Percentiles rank a stretch among this genome's conserved stretches.
These are phyloP conservation scores for Durio zibethinus DNA, from an alignment of 345 rosid genomes.

Conservation along the genomic window DNA sequence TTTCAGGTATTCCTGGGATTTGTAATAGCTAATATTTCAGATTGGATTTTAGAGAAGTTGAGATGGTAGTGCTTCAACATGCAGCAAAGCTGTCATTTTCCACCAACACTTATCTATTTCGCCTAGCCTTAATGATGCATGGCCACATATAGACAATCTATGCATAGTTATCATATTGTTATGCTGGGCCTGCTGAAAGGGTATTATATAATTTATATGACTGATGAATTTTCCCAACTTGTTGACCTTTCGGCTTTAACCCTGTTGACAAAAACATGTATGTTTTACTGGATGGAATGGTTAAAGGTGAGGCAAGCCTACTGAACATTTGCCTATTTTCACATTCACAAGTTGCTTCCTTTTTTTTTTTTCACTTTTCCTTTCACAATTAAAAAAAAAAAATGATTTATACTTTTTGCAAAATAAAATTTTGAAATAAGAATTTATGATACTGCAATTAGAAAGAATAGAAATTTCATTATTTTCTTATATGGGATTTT, in stretches of 20 bases:
- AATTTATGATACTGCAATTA: no score
- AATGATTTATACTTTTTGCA: no score
- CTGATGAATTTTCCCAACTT: not conserved
- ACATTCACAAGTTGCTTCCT: no score
- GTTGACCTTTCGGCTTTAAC: not conserved
- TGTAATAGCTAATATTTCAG: slow-evolving; percentile 18
- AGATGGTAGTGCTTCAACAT: not conserved
- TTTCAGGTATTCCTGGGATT: slow-evolving; percentile 22
- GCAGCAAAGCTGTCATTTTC: not conserved
- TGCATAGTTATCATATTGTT: not conserved
- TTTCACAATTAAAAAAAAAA: no score
- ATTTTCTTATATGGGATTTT: no score
- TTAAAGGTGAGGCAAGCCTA: no score
- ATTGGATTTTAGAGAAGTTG: slow-evolving; percentile 30
- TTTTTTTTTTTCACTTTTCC: no score
- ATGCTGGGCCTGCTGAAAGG: not conserved
- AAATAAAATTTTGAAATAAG: no score
- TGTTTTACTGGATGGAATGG: slow-evolving; percentile 5
- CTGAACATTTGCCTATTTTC: not conserved
- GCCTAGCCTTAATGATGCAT: not conserved
- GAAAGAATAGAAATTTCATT: no score
- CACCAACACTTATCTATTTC: not conserved
- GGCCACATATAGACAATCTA: not conserved
- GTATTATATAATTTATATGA: not conserved
- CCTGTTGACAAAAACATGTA: not conserved